Evolutionary conservation across 345 rosid species (phyloP), one percentile per base, ranked within the genome.

Genomic region (Salix brachista): DNA sequence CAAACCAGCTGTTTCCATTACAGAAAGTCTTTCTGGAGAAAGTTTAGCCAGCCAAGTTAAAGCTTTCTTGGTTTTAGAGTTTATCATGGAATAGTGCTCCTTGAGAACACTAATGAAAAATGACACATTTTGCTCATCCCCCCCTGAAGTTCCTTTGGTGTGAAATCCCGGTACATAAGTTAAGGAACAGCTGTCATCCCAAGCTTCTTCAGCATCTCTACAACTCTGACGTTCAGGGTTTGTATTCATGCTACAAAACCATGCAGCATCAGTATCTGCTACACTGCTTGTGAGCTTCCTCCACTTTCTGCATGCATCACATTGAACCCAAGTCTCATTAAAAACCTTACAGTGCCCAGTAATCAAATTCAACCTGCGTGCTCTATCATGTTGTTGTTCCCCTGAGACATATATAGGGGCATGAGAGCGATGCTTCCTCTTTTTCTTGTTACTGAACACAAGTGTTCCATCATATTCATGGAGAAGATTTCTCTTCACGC

Each of bases 171-270:
- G 97, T 73, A 96, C 73, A 81, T 84, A 75, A 58, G 90, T 91
- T 77, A 93, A 85, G 16, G 90, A 81, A 69, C 89, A 81, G 74
- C 71, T 78, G 32, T 72, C 82, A 82, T 88, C 97, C 96, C 92
- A 90, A 58, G 80, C 76, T 83, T 95, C 98, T 83, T 95, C 94
- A 66, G 91, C 93, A 81, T 86, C 91, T 65, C 76, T 73, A 79
- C 99, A 95, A 72, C 85, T 88, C 84, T 86, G 92, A 89, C 83
- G 85, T 50, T 78, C 73, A 75, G 90, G 83, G 79, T 95, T 92
- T 71, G 72, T 69, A 84, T 93, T 91, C 97, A 91, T 95, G 85
- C 97, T 89, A 86, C 99, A 95, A 84, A 91, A 93, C 98, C 99
- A 95, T 64, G 93, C 92, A 65, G 87, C 81, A 74, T 81, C 84